A percentile compares a stretch with the other conserved stretches of the same genome.
phyloP scores from a whole-genome alignment of 257 asterid genomes.

The Euphrasia confusa region DNA sequence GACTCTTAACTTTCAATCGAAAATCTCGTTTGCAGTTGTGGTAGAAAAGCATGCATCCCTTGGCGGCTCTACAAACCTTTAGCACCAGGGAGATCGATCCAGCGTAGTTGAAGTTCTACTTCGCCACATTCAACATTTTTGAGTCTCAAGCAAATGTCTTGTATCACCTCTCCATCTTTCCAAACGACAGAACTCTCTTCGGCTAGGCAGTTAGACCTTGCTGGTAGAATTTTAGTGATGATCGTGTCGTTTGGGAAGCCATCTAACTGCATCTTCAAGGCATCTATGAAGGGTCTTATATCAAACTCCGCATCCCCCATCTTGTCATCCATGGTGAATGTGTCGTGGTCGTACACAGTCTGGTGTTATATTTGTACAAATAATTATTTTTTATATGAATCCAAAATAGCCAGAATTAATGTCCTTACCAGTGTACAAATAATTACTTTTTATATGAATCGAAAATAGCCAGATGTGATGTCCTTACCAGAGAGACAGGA shows the following conservation, averaged over 20 bases:
- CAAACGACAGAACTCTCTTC: slow-evolving; percentile 39
- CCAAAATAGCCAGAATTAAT: too few relatives aligned
- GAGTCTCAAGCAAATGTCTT: slow-evolving; percentile 45
- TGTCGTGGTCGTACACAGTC: slow-evolving; percentile 63
- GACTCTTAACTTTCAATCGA: too few relatives aligned
- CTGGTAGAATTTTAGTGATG: slow-evolving; percentile 37
- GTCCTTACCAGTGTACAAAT: slow-evolving; percentile 36
- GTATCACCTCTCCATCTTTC: slow-evolving; percentile 41
- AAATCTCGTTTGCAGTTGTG: too few relatives aligned
- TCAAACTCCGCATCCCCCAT: slow-evolving; percentile 55
- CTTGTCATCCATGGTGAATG: slow-evolving; percentile 47
- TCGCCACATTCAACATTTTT: slow-evolving; percentile 55
- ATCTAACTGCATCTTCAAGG: slow-evolving; percentile 27
- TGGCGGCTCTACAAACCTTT: slow-evolving; percentile 12
- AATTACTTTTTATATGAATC: not conserved
- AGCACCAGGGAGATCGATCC: slow-evolving; percentile 9
- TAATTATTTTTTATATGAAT: not conserved
- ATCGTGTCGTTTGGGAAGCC: slow-evolving; percentile 37
- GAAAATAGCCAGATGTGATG: too few relatives aligned
- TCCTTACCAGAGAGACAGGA: slow-evolving; percentile 49
- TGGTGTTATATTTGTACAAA: slow-evolving; percentile 12
- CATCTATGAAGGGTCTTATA: slow-evolving; percentile 36
- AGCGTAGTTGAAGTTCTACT: slow-evolving; percentile 10
- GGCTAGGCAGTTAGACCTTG: slow-evolving; percentile 38
- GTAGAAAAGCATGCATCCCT: not conserved